Evolutionary conservation across 495 filamentous ascomycete genomes (phyloP).

Genomic region (Ramalina intermedia): DNA sequence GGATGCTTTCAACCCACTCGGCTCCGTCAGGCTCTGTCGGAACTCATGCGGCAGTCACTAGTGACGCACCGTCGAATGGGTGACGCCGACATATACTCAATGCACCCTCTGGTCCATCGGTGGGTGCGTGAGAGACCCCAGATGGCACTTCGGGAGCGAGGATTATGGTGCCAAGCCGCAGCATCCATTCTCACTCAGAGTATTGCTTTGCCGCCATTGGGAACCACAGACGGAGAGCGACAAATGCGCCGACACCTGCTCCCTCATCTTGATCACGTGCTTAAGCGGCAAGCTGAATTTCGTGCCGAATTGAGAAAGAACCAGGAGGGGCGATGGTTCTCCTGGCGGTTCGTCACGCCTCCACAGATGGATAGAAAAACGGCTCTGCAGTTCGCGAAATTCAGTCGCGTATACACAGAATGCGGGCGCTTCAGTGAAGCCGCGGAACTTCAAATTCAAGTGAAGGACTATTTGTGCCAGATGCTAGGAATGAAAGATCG

Average conservation of each 20-base stretch:
- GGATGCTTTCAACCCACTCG: too few relatives aligned
- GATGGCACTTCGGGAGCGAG: constrained; percentile 21
- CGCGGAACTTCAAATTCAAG: constrained; percentile 12
- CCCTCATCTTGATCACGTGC: constrained; percentile 19
- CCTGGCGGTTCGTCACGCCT: constrained; percentile 4
- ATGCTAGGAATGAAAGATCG: constrained; percentile 12
- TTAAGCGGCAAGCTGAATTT: constrained; percentile 9
- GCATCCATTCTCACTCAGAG: constrained; percentile 15
- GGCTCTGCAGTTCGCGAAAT: constrained; percentile 18
- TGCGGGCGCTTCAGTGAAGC: constrained; percentile 19
- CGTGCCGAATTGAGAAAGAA: constrained; percentile 5
- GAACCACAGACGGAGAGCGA: background rate
- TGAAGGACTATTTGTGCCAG: constrained; percentile 9
- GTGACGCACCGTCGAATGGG: too few relatives aligned
- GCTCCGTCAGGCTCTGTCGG: too few relatives aligned
- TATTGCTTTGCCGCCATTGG: constrained; percentile 20
- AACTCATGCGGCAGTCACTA: too few relatives aligned
- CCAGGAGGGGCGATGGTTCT: constrained; percentile 1
- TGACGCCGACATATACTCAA: too few relatives aligned
- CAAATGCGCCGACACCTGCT: constrained; percentile 4
- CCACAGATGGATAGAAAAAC: constrained; percentile 1
- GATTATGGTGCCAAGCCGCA: constrained; percentile 25
- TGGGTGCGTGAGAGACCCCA: constrained; percentile 20
- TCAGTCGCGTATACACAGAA: constrained; percentile 23
- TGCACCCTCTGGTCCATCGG: too few relatives aligned